Evolutionary conservation across 1,139 yeast genomes (phyloP), one percentile per base, ranked within the genome.

Genomic region (Candida neerlandica): DNA sequence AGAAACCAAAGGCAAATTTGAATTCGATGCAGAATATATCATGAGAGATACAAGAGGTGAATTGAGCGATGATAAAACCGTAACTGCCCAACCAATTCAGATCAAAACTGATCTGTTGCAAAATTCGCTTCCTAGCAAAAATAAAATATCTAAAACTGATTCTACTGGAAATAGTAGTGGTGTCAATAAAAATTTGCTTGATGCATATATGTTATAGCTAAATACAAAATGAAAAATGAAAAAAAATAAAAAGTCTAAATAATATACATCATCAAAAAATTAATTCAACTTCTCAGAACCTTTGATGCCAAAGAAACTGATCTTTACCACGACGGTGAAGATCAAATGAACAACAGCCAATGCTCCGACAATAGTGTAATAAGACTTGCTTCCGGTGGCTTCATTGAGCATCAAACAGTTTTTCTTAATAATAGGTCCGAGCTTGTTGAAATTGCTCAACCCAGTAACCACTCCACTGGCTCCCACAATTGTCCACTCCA

Each of bases 391-490:
- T 33, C 55, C 63, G 2, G 67, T 60, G 2, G 67, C 59, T 34
- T 66, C 68, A 35, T 64, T 60, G 16, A 73, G 58, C 32, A 65
- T 58, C 44, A 69, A 58, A 38, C 70, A 60, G 49, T 77, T 73
- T 47, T 67, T 66, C 48, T 64, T 60, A 9, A 80, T 60, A 12
- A 73, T 68, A 12, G 80, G 78, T 23, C 73, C 64, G n/a, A 80
- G 58, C 56, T 79, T 80, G 48, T 67, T 57, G 16, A 73, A 49
- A 48, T 78, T 78, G 50, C 82, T 76, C 41, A 73, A 62, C 1
- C 84, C 84, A 39, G 84, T 78, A 11, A 80, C 57, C 0, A 65
- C 50, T 0, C 81, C 83, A 50, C 82, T 80, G 4, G 69, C 50
- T 4, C 66, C 58, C 14, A 80, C 82, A 44, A 80, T 68, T 1